Evolutionary conservation across 2,329 filamentous ascomycete genomes (phyloP).

Genomic region (Neurospora sp.): DNA sequence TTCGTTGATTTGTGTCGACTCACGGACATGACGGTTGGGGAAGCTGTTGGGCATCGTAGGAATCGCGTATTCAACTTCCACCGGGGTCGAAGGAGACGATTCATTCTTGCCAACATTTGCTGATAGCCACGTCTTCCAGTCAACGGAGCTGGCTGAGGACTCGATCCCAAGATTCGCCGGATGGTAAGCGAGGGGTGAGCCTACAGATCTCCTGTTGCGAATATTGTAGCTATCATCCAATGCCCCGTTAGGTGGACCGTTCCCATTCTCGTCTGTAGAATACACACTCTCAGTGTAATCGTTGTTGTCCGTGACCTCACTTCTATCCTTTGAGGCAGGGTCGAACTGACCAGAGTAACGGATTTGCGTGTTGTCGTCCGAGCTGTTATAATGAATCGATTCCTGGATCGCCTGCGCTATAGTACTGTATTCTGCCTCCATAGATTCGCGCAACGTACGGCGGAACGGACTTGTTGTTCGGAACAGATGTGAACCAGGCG

Average conservation of each 20-base stretch:
- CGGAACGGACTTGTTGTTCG: slow-evolving; percentile 46
- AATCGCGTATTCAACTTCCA: slow-evolving; percentile 17
- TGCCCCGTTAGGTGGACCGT: background rate
- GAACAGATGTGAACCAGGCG: slow-evolving; percentile 40
- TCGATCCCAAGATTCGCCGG: slow-evolving; percentile 24
- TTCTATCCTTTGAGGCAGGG: slow-evolving; percentile 14
- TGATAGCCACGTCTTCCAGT: slow-evolving; percentile 32
- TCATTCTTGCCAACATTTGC: slow-evolving; percentile 28
- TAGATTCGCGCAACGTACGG: slow-evolving; percentile 37
- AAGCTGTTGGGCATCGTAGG: slow-evolving; percentile 17
- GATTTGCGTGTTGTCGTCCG: slow-evolving; percentile 9
- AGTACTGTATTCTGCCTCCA: slow-evolving; percentile 26
- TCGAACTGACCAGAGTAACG: background rate
- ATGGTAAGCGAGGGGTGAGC: slow-evolving; percentile 20
- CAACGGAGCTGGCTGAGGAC: slow-evolving; percentile 35
- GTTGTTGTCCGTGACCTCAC: slow-evolving; percentile 27
- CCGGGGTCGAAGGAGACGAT: slow-evolving; percentile 13
- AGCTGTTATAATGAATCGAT: slow-evolving; percentile 1
- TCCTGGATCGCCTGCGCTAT: slow-evolving; percentile 1
- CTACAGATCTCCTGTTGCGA: slow-evolving; percentile 1
- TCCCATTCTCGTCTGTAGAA: slow-evolving; percentile 24
- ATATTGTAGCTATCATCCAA: background rate
- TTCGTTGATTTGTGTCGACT: slow-evolving; percentile 26
- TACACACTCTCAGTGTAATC: slow-evolving; percentile 41
- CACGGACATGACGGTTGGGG: slow-evolving; percentile 24